phyloP scores from a whole-genome alignment of 768 basidiomycete genomes.

The Vishniacozyma victoriae region DNA sequence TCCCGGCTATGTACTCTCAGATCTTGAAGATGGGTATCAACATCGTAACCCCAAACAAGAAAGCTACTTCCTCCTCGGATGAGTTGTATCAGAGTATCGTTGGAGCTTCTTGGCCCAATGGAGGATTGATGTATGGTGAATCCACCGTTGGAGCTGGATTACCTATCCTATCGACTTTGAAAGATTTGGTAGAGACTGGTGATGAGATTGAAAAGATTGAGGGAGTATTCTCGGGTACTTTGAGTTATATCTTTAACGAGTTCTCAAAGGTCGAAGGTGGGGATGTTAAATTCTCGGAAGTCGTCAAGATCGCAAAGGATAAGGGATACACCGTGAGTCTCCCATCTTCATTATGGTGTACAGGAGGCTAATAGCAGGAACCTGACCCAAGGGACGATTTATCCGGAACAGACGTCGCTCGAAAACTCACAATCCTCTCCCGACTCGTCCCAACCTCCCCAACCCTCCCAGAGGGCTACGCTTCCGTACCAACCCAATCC shows the following conservation, averaged over 20 bases:
- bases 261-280: constrained; percentile 67
- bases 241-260: constrained; percentile 98
- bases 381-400: constrained; percentile 96
- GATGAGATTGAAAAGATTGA: constrained; percentile 92
- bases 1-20: constrained; percentile 74
- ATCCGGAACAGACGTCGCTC: constrained; percentile 91
- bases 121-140: constrained; percentile 56
- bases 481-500: constrained; percentile 72
- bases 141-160: constrained; percentile 91
- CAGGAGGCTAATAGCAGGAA: constrained; percentile 56
- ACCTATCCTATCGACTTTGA: constrained; percentile 83
- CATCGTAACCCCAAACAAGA: constrained; percentile 96
- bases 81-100: constrained; percentile 65
- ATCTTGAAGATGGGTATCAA: constrained; percentile 73
- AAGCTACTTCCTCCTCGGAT: constrained; percentile 74
- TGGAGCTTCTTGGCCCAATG: constrained; percentile 55
- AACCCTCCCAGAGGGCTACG: constrained; percentile 67
- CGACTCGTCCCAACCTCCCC: constrained; percentile 54
- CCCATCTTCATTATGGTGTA: constrained; percentile 14
- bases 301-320: constrained; percentile 79
- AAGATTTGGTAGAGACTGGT: constrained; percentile 84
- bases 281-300: constrained; percentile 66
- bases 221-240: constrained; percentile 94
- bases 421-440: constrained; percentile 92
- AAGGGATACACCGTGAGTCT: constrained; percentile 81